Conservation (phyloP, 139 green algal species). For the Closterium sp. region DNA sequence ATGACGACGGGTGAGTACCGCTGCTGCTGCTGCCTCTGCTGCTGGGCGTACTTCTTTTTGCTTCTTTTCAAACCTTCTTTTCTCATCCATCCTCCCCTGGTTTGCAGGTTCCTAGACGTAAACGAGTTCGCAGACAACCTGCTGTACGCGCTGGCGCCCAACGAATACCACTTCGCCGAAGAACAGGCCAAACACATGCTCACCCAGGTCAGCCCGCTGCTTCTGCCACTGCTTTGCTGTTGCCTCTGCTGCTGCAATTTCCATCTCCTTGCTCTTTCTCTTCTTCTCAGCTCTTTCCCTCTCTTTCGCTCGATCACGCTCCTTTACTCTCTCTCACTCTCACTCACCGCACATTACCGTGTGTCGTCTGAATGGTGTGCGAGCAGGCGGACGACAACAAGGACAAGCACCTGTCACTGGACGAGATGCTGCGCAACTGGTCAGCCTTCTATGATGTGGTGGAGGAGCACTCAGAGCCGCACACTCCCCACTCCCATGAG, state of each 20-base stretch:
- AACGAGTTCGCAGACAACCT: conserved; percentile 18
- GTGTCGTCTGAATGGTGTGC: neutral
- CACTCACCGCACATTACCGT: neutral
- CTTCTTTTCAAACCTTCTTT: no score
- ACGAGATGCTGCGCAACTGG: conserved; percentile 30
- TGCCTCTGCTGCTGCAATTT: neutral
- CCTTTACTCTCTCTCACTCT: neutral
- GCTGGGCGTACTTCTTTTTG: no score
- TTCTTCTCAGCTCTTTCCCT: neutral
- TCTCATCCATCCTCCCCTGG: neutral
- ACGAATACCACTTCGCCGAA: conserved; percentile 21
- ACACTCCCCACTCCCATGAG: neutral
- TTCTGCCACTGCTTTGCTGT: neutral
- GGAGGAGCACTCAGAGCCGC: neutral
- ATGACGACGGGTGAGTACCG: neutral
- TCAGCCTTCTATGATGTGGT: conserved; percentile 31
- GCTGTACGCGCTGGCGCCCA: conserved; percentile 6
- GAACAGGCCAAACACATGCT: conserved; percentile 39
- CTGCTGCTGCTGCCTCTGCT: no score
- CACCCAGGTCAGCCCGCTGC: conserved; percentile 14
- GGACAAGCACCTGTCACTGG: conserved; percentile 23
- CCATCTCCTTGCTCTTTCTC: neutral
- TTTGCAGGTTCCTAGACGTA: conserved; percentile 27
- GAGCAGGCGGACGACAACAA: conserved; percentile 20
- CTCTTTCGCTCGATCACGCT: neutral